Percentiles rank a stretch among this genome's conserved stretches.
Evolutionary conservation across 345 rosid genomes (phyloP).

Genomic region (Eucalyptus sideroxylon): DNA sequence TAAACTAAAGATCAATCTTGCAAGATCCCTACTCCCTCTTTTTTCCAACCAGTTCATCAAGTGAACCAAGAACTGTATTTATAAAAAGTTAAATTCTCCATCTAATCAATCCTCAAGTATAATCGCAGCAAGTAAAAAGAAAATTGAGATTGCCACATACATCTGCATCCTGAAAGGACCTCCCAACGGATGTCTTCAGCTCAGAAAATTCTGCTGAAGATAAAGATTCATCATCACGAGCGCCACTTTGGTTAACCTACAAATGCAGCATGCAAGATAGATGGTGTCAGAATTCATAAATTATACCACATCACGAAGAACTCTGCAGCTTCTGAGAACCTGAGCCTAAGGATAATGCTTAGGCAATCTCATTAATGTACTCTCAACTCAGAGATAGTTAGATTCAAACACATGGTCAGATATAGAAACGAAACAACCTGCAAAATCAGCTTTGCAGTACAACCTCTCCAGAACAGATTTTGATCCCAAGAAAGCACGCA

Average conservation of each 20-base stretch:
- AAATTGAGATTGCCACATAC: not conserved
- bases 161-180: slow-evolving; percentile 11
- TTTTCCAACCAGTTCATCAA: not conserved
- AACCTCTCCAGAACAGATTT: not conserved
- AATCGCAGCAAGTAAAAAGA: not conserved
- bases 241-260: slow-evolving; percentile 20
- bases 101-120: not conserved
- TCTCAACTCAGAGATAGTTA: not conserved
- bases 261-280: not conserved
- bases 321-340: not conserved
- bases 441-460: not conserved
- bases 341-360: not conserved
- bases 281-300: not conserved
- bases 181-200: slow-evolving; percentile 25
- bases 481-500: not conserved
- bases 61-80: not conserved
- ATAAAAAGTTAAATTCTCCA: not conserved
- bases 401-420: not conserved
- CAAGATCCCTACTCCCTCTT: not conserved
- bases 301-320: not conserved
- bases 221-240: slow-evolving; percentile 26
- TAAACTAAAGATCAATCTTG: not conserved
- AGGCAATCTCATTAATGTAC: not conserved
- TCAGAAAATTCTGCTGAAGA: slow-evolving; percentile 39
- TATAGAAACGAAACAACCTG: not conserved